Evolutionary conservation across 495 filamentous ascomycete genomes (phyloP).

Genomic region (Pseudomonodictys pantanalensis): DNA sequence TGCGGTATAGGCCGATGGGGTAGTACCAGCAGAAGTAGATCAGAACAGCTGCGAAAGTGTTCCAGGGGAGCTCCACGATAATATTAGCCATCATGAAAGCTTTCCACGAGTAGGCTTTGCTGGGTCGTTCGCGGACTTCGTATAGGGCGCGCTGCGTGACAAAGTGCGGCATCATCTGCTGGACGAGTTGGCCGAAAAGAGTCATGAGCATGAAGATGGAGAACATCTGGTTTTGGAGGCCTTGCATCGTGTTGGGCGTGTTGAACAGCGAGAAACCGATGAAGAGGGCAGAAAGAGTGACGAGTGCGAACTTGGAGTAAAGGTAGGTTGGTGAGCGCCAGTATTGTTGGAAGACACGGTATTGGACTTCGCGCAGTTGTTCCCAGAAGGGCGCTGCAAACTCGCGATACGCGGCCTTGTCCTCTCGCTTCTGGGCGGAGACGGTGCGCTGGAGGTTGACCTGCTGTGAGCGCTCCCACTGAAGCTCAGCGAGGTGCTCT

Average conservation of each 20-base stretch:
- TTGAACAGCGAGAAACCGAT: constrained; percentile 87
- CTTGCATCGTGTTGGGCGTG: constrained; percentile 66
- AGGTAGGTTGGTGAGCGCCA: constrained; percentile 87
- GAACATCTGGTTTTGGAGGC: constrained; percentile 66
- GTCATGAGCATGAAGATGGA: constrained; percentile 55
- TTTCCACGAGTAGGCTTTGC: constrained; percentile 56
- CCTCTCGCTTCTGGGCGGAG: constrained; percentile 33
- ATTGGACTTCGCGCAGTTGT: constrained; percentile 55
- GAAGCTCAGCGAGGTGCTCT: constrained; percentile 66
- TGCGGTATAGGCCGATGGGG: constrained; percentile 42
- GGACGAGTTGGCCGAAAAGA: constrained; percentile 49
- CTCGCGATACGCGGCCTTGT: constrained; percentile 42
- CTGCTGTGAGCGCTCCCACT: constrained; percentile 55
- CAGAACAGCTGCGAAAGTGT: constrained; percentile 49
- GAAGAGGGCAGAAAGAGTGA: constrained; percentile 61
- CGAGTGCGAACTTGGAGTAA: constrained; percentile 65
- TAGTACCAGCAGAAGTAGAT: constrained; percentile 57
- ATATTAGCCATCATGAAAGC: constrained; percentile 52
- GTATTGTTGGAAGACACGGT: constrained; percentile 81
- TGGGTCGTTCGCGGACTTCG: constrained; percentile 53
- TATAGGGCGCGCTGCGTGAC: constrained; percentile 53
- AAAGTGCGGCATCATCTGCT: constrained; percentile 56
- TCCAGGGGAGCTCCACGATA: constrained; percentile 54
- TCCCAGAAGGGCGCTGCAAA: constrained; percentile 43
- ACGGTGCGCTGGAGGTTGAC: constrained; percentile 30